A percentile compares a stretch with the other conserved stretches of the same genome.
These are phyloP conservation scores for Xylariales sp. DNA, from an alignment of 2,329 filamentous ascomycete species.

Conservation along the genomic window DNA sequence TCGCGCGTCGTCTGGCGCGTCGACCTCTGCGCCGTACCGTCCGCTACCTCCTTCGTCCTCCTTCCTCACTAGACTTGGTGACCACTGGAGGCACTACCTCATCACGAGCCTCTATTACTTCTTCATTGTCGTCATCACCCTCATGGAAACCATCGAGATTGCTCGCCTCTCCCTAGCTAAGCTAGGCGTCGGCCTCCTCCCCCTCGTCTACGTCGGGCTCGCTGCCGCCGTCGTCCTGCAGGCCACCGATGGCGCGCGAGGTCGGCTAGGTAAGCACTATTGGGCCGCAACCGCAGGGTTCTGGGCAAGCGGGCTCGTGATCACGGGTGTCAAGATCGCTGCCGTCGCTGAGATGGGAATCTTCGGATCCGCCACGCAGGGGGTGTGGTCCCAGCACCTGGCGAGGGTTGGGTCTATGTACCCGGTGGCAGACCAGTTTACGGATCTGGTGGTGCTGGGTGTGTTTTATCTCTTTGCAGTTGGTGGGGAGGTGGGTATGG, in stretches of 20 bases:
- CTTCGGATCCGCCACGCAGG: conserved; percentile 10
- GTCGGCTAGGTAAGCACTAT: conserved; percentile 13
- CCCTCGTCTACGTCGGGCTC: conserved; percentile 15
- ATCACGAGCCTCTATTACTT: conserved; percentile 19
- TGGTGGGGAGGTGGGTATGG: conserved; percentile 12
- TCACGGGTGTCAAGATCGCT: conserved; percentile 18
- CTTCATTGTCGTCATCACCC: conserved; percentile 15
- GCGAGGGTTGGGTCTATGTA: no score
- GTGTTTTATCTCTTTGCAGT: conserved; percentile 16
- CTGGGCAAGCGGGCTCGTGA: conserved; percentile 16
- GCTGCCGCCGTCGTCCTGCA: conserved; percentile 13
- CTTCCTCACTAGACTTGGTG: background rate
- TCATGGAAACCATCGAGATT: conserved; percentile 21
- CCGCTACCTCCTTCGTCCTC: conserved; percentile 5
- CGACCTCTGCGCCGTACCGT: conserved; percentile 3
- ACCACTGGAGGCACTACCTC: conserved; percentile 14
- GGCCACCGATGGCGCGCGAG: conserved; percentile 14
- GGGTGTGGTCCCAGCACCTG: conserved; percentile 9
- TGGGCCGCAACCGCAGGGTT: conserved; percentile 17
- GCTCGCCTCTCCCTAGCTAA: conserved; percentile 12
- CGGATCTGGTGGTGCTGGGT: conserved; percentile 17
- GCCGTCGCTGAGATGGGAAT: conserved; percentile 11
- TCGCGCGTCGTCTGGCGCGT: no score
- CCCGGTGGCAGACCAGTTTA: conserved; percentile 19
- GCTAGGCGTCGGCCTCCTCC: conserved; percentile 8